phyloP scores from a whole-genome alignment of 2,329 filamentous ascomycete genomes.

The Nothophaeocryptopus gaeumannii region DNA sequence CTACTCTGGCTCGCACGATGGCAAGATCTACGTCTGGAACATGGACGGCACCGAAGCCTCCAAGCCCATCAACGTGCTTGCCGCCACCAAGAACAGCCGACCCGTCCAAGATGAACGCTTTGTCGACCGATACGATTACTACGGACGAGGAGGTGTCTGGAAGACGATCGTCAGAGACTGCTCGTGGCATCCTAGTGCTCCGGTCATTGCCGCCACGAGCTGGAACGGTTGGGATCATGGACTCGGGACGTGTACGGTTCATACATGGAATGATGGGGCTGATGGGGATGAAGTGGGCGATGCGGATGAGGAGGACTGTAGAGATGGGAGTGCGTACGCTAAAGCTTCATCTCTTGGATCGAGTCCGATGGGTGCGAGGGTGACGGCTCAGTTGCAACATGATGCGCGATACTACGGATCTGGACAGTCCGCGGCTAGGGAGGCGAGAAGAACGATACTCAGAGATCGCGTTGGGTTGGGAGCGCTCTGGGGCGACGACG shows the following conservation, averaged over 20 bases:
- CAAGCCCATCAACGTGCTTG: slow-evolving; percentile 67
- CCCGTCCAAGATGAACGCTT: slow-evolving; percentile 53
- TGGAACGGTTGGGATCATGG: slow-evolving; percentile 77
- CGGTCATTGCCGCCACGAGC: slow-evolving; percentile 78
- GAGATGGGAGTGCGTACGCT: slow-evolving; percentile 26
- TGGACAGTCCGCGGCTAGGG: not conserved
- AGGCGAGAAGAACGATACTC: slow-evolving; percentile 18
- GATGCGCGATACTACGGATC: slow-evolving; percentile 44
- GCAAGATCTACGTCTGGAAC: slow-evolving; percentile 89
- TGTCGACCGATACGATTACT: slow-evolving; percentile 57
- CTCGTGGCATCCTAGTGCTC: slow-evolving; percentile 84
- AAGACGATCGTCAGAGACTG: slow-evolving; percentile 81
- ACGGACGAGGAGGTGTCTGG: slow-evolving; percentile 60
- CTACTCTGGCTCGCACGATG: slow-evolving; percentile 86
- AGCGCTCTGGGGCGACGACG: slow-evolving; percentile 26
- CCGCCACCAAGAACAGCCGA: slow-evolving; percentile 63
- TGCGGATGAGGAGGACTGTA: slow-evolving; percentile 17
- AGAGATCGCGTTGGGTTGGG: slow-evolving; percentile 29
- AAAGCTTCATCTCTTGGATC: slow-evolving; percentile 32
- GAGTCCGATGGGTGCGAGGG: slow-evolving; percentile 55
- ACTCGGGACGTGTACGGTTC: slow-evolving; percentile 71
- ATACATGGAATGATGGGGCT: slow-evolving; percentile 69
- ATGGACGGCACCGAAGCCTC: slow-evolving; percentile 80
- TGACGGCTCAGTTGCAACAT: slow-evolving; percentile 58
- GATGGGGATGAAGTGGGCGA: slow-evolving; percentile 59